A percentile compares a stretch with the other conserved stretches of the same genome.
phyloP scores from a whole-genome alignment of 1,139 yeast genomes.

The Geotrichum fermentans region DNA sequence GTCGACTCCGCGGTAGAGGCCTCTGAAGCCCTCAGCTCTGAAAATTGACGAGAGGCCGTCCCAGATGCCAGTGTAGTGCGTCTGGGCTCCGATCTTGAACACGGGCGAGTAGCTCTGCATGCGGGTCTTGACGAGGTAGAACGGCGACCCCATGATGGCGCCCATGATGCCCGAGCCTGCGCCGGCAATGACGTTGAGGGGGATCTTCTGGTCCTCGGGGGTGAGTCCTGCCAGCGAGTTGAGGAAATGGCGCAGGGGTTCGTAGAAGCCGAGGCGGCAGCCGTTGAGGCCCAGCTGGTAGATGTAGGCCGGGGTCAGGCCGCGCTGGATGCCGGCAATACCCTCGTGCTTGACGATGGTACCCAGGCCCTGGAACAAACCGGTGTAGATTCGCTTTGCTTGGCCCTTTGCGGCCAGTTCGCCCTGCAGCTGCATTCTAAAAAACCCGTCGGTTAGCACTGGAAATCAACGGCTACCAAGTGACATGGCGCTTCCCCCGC shows the following conservation, averaged over 20 bases:
- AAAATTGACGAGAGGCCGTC: conserved; percentile 65
- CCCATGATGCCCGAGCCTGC: conserved; percentile 84
- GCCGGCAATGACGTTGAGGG: conserved; percentile 72
- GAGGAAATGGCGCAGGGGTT: conserved; percentile 65
- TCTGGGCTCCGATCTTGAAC: conserved; percentile 81
- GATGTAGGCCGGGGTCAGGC: conserved; percentile 56
- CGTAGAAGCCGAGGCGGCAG: conserved; percentile 88
- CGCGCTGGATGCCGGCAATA: conserved; percentile 80
- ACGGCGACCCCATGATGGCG: conserved; percentile 84
- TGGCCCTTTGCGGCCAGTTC: conserved; percentile 59
- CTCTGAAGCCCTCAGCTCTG: conserved; percentile 65
- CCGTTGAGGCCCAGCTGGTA: conserved; percentile 92
- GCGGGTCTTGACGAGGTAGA: conserved; percentile 86
- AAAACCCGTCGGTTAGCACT: not conserved
- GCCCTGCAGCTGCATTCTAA: conserved; percentile 91
- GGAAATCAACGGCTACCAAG: conserved; percentile 1
- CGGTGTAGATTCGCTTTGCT: conserved; percentile 59
- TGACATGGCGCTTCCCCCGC: not conserved
- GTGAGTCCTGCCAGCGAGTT: conserved; percentile 56
- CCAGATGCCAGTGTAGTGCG: conserved; percentile 66
- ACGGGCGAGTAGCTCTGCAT: conserved; percentile 83
- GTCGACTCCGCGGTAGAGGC: conserved; percentile 85
- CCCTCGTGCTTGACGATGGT: conserved; percentile 82
- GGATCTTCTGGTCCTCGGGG: conserved; percentile 45
- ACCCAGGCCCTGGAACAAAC: conserved; percentile 78